Conservation (phyloP, 352 stramenopile species). For the Phytophthora colocasiae region DNA sequence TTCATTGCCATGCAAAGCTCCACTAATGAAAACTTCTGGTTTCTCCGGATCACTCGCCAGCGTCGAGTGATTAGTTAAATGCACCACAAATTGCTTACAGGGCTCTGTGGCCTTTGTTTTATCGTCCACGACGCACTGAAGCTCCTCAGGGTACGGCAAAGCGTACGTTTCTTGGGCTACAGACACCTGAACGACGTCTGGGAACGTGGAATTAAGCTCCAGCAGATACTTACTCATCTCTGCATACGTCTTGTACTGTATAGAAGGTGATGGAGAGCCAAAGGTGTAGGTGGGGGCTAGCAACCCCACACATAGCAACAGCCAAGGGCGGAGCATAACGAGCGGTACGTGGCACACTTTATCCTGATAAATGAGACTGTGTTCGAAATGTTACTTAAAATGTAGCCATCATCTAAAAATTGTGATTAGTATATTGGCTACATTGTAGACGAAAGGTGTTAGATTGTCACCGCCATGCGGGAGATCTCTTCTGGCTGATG, state of each 20-base stretch:
- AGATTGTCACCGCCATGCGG: slow-evolving; percentile 62
- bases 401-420: no score
- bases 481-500: slow-evolving; percentile 65
- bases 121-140: slow-evolving; percentile 67
- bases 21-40: slow-evolving; percentile 97
- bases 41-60: slow-evolving; percentile 65
- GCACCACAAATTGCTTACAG: slow-evolving; percentile 88
- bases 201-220: slow-evolving; percentile 76
- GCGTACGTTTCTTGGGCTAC: slow-evolving; percentile 86
- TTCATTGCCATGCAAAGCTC: slow-evolving; percentile 97
- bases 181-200: slow-evolving; percentile 80
- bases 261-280: slow-evolving; percentile 16
- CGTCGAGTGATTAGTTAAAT: slow-evolving; percentile 91
- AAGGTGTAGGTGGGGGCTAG: background rate
- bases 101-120: slow-evolving; percentile 36
- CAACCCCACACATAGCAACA: slow-evolving; percentile 15
- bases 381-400: no score
- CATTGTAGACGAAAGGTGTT: slow-evolving; percentile 8
- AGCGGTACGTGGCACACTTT: slow-evolving; percentile 16
- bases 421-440: slow-evolving; percentile 9
- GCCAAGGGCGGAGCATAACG: slow-evolving; percentile 17
- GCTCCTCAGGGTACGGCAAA: slow-evolving; percentile 74
- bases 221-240: slow-evolving; percentile 72
- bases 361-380: slow-evolving; percentile 8
- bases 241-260: slow-evolving; percentile 73